These are phyloP conservation scores for Flaveria floridana DNA, from an alignment of 140 eudicot genomes.

Conservation along the genomic window DNA sequence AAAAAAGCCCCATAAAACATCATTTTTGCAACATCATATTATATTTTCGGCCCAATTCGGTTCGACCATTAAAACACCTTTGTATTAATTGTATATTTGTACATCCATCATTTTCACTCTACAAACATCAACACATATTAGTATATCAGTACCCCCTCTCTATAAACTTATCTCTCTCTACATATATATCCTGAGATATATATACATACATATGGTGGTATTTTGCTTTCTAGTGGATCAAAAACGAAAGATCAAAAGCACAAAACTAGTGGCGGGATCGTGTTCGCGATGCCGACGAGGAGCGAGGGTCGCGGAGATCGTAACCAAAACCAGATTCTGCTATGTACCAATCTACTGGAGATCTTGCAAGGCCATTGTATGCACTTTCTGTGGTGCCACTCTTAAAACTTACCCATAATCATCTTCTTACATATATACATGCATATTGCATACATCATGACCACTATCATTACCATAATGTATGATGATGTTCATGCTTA, in stretches of 20 bases:
- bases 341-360: conserved; percentile 57
- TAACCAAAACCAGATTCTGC: conserved; percentile 69
- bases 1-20: background rate
- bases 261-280: conserved; percentile 83
- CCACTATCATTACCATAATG: background rate
- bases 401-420: conserved; percentile 65
- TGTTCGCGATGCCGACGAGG: conserved; percentile 79
- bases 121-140: conserved; percentile 12
- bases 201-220: conserved; percentile 48
- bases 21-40: background rate
- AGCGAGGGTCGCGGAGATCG: conserved; percentile 75
- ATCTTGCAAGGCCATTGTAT: conserved; percentile 68
- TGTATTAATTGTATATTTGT: too few relatives aligned
- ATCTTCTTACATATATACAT: conserved; percentile 18
- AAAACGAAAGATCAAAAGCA: conserved; percentile 47
- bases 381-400: conserved; percentile 75
- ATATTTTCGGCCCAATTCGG: background rate
- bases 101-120: background rate
- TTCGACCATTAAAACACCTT: background rate
- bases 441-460: conserved; percentile 20
- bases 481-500: too few relatives aligned
- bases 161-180: background rate
- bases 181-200: background rate
- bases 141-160: background rate
- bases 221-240: conserved; percentile 91